Evolutionary conservation across 768 basidiomycete species (phyloP).

Genomic region (Hortiboletus campestris): DNA sequence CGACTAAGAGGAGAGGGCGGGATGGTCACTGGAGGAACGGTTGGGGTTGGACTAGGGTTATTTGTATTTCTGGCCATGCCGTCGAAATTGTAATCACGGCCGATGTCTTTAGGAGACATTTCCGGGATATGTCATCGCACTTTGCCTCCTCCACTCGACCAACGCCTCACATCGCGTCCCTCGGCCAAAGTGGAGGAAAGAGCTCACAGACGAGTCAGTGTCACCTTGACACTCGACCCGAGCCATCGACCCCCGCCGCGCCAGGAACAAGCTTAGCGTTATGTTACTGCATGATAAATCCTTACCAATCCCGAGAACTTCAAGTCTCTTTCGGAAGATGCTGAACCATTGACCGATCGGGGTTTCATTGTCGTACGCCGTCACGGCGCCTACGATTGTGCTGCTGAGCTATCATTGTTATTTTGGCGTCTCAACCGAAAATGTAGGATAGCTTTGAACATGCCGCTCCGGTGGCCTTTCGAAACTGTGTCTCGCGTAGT

Average conservation of each 20-base stretch:
- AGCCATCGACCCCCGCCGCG: too few relatives aligned
- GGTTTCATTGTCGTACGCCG: too few relatives aligned
- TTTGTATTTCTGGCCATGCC: conserved; percentile 8
- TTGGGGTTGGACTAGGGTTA: too few relatives aligned
- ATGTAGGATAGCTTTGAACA: neutral
- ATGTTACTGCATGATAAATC: neutral
- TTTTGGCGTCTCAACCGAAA: neutral
- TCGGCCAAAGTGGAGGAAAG: conserved; percentile 5
- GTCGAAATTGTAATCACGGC: neutral
- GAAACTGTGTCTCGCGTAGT: too few relatives aligned
- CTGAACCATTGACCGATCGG: neutral
- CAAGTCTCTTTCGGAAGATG: conserved; percentile 7
- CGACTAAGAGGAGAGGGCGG: neutral
- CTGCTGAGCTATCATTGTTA: neutral
- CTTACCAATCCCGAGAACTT: conserved; percentile 12
- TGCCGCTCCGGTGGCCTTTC: neutral
- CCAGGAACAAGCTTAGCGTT: neutral
- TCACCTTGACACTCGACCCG: neutral
- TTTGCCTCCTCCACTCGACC: neutral
- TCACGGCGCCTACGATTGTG: too few relatives aligned
- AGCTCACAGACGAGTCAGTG: neutral
- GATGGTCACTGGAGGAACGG: neutral
- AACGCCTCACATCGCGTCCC: neutral
- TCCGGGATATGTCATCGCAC: conserved; percentile 1
- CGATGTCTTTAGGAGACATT: conserved; percentile 9